Evolutionary conservation across 139 green algal genomes (phyloP), one percentile per base, ranked within the genome.

Genomic region (Chlamydomonas incerta): DNA sequence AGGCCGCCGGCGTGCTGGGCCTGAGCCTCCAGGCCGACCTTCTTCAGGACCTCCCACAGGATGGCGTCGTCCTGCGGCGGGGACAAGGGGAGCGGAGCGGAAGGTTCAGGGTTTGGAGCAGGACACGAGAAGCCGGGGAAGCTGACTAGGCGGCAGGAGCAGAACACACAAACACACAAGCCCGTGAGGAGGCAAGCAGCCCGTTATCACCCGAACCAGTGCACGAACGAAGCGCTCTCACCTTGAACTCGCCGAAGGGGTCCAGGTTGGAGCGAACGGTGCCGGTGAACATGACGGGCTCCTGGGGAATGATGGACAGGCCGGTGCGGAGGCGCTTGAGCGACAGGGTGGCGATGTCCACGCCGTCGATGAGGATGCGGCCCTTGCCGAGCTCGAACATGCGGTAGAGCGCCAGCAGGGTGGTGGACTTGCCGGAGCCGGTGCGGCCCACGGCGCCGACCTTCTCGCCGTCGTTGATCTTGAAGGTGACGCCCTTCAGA

Each of bases 251-350:
- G 62, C 46, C 46, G 72, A 96, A 97, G 13, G 97, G 97, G 91
- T 99, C 97, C 82, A 99, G 93, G 92, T 99, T 99, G 82, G 76
- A 83, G 60, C 96, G 93, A 70, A 99, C 89, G 8, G 86, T 97
- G 67, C 95, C 96, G 24, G 81, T 91, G 83, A 98, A 99, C 69
- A 98, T 90, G 85, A 98, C 93, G 88, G 86, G 87, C 83, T 96
- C 90, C 95, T 99, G 88, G 28, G 88, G 93, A 74, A 96, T 93
- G 76, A 94, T 93, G 70, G 91, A 91, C 26, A 96, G 72, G 71
- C 77, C 74, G 33, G 75, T 70, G 15, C 77, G 82, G 68, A 94
- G 93, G 55, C 94, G 87, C 57, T 90, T 85, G 34, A 90, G 69
- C 66, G 87, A 72, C 23, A 96, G 87, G 33, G 67, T 90, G 29